Percentiles rank a stretch among this genome's conserved stretches.
These are phyloP conservation scores for Teunomyces pallodes DNA, from an alignment of 805 yeast genomes.

Conservation along the genomic window DNA sequence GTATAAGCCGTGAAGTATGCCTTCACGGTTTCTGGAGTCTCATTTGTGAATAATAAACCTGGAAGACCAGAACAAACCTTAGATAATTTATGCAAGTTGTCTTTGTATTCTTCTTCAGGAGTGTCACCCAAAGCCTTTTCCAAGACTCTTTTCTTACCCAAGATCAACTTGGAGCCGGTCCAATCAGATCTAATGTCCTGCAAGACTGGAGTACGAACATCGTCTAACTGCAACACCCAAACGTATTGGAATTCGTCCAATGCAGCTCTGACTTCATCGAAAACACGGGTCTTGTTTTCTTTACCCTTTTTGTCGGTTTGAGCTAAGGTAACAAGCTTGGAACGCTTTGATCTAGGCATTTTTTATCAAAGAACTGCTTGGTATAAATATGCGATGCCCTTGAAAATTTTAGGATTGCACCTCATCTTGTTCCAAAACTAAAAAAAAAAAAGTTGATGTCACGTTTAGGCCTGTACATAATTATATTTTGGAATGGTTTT, in stretches of 20 bases:
- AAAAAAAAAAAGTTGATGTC: constrained; percentile 11
- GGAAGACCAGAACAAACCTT: constrained; percentile 70
- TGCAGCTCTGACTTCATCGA: constrained; percentile 83
- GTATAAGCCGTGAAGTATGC: constrained; percentile 80
- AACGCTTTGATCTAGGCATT: constrained; percentile 97
- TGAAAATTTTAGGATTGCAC: constrained; percentile 11
- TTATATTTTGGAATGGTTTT: neutral
- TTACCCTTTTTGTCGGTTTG: constrained; percentile 95
- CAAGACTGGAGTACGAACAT: constrained; percentile 92
- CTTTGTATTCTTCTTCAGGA: constrained; percentile 86
- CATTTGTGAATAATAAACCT: constrained; percentile 88
- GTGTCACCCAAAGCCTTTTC: constrained; percentile 89
- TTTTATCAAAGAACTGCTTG: constrained; percentile 11
- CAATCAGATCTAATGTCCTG: constrained; percentile 92
- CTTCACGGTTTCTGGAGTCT: constrained; percentile 80
- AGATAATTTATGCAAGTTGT: constrained; percentile 70
- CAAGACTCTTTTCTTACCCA: constrained; percentile 91
- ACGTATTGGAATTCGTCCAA: constrained; percentile 74
- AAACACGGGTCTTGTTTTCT: constrained; percentile 86
- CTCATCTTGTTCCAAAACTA: constrained; percentile 18
- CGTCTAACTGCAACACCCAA: constrained; percentile 85
- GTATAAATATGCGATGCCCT: constrained; percentile 3
- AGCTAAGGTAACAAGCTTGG: constrained; percentile 92
- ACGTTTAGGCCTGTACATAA: constrained; percentile 7
- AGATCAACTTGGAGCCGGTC: constrained; percentile 82